Percentiles rank a stretch among this genome's conserved stretches.
phyloP scores from a whole-genome alignment of 192 early-diverging fungal species.

The Spizellomyces punctatus region DNA sequence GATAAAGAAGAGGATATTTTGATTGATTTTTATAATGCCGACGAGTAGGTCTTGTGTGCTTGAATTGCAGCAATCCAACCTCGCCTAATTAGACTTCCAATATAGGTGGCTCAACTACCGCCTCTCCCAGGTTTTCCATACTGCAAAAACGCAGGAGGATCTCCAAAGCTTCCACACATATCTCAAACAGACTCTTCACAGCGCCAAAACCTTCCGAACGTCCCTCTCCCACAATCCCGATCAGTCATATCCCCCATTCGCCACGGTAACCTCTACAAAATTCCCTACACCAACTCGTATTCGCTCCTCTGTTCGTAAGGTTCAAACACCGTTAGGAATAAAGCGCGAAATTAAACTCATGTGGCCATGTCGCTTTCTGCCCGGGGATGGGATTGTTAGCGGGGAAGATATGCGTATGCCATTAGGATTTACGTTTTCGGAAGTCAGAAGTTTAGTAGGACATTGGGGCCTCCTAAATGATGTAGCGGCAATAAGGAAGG shows the following conservation, averaged over 20 bases:
- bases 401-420: constrained; percentile 26
- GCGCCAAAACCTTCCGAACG: constrained; percentile 28
- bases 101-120: constrained; percentile 24
- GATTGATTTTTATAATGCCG: constrained; percentile 34
- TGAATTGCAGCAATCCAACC: background rate
- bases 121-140: constrained; percentile 12
- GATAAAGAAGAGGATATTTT: constrained; percentile 31
- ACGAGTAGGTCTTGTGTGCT: constrained; percentile 12
- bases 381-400: constrained; percentile 36
- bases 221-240: constrained; percentile 24
- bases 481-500: constrained; percentile 15
- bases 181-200: constrained; percentile 18
- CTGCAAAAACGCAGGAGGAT: background rate
- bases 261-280: constrained; percentile 3
- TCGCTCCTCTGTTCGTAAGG: background rate
- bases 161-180: constrained; percentile 6
- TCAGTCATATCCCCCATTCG: constrained; percentile 28
- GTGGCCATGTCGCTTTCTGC: constrained; percentile 22
- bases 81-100: background rate
- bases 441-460: constrained; percentile 4
- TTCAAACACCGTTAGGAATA: background rate
- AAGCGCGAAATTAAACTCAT: constrained; percentile 15
- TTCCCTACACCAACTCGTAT: constrained; percentile 37
- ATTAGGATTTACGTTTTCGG: constrained; percentile 11
- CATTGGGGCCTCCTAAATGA: constrained; percentile 37